Base-by-base conservation (phyloP, 1,139 yeast genomes). In the Candida anutae region DNA sequence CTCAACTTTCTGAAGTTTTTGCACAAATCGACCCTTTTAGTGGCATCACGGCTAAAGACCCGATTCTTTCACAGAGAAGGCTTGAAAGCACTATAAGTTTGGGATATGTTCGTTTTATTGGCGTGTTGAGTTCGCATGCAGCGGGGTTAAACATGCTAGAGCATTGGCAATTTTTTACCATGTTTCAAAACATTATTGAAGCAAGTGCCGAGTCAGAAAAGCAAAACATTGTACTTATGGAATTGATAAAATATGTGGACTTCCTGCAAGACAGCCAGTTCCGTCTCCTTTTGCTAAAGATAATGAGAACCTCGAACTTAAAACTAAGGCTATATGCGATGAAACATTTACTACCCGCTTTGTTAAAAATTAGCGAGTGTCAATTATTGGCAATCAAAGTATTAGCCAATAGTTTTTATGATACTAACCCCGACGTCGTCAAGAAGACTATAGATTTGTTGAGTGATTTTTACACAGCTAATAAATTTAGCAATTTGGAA, bases 1-100 rank as follows among this genome's bases (percentile, higher is more conserved):
- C 95, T 1, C 97, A 87, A 45, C 62, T 90, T 30, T 84, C 94
- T 0, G 95, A 88, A 42, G 75, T 93, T 25, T 60, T 88, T 27
- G 93, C 94, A 1, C 95, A 87, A 51, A 66, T 84, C 14, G 94
- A 83, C 42, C 90, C 93, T 0, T 70, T 62, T 48, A 76, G 85
- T 48, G 94, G 94, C 0, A 70, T 83, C 18, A 60, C 72, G 4
- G 77, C 90, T 1, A 57, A 70, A 5, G 94, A 81, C 30, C 88
- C 94, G 6, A 66, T 88, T 4, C 72, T 90, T 35, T 74, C 85
- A 1, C 65, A 62, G 26, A 59, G 55, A 4, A 59, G 85, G 24
- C 50, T 90, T 25, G 74, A 71, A 24, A 62, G 64, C 2, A 82
- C 95, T 1, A 55, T 83, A 17, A 74, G 85, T 28, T 55, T 63